Percentiles rank a stretch among this genome's conserved stretches.
phyloP scores from a whole-genome alignment of 2,329 filamentous ascomycete species.

The Bipolaris cookei region DNA sequence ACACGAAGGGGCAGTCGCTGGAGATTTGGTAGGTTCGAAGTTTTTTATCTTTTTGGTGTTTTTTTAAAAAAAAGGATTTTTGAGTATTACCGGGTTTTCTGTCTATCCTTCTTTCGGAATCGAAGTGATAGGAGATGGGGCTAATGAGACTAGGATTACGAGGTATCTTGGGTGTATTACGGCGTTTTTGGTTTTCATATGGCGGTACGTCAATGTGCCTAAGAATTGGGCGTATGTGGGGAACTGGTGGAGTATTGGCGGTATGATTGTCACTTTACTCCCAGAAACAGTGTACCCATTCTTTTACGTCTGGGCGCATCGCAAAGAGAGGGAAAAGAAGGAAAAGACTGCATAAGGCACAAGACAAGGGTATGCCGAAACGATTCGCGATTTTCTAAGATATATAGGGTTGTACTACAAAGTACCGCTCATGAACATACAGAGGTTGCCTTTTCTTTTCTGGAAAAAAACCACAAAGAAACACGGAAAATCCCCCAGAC shows the following conservation, averaged over 20 bases:
- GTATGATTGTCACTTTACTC: slow-evolving; percentile 48
- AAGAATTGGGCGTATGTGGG: slow-evolving; percentile 51
- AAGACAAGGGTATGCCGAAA: neutral
- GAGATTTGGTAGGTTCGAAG: slow-evolving; percentile 49
- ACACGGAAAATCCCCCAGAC: too few relatives aligned
- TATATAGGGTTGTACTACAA: neutral
- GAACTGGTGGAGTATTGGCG: slow-evolving; percentile 40
- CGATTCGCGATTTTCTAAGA: neutral
- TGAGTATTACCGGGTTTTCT: too few relatives aligned
- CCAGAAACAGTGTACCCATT: slow-evolving; percentile 50
- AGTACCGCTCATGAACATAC: too few relatives aligned
- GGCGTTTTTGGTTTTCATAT: slow-evolving; percentile 50
- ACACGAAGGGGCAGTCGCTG: slow-evolving; percentile 49
- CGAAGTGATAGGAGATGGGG: neutral
- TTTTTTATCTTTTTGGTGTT: too few relatives aligned
- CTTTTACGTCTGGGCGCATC: slow-evolving; percentile 46
- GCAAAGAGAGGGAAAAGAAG: slow-evolving; percentile 28
- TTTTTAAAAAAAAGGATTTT: too few relatives aligned
- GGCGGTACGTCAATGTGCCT: slow-evolving; percentile 50
- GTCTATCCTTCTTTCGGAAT: neutral
- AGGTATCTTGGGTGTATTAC: slow-evolving; percentile 49
- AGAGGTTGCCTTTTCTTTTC: too few relatives aligned
- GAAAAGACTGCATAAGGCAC: slow-evolving; percentile 12
- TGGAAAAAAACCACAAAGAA: too few relatives aligned
- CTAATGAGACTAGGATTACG: slow-evolving; percentile 40